Conservation (phyloP, 164 flowering plant species). For the Aristolochia contorta region DNA sequence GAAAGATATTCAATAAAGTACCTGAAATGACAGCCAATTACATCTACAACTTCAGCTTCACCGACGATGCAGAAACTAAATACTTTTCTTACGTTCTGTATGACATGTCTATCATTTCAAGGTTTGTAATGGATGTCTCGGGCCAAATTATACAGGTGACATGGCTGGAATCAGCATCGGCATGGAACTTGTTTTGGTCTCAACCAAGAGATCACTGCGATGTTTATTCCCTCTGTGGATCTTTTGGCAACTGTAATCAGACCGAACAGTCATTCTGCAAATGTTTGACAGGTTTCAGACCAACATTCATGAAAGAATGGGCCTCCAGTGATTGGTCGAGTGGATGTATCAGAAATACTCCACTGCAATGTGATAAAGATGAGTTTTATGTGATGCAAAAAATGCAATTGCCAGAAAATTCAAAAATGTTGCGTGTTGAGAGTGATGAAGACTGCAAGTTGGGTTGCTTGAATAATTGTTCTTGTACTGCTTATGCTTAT, state of each 20-base stretch:
- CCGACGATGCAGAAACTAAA: slow-evolving; percentile 1
- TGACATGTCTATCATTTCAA: slow-evolving; percentile 3
- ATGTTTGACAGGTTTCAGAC: slow-evolving; percentile 17
- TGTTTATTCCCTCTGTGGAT: slow-evolving; percentile 17
- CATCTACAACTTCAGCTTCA: slow-evolving; percentile 12
- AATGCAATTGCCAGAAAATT: slow-evolving; percentile 10
- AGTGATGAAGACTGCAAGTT: slow-evolving; percentile 8
- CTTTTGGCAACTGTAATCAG: slow-evolving; percentile 16
- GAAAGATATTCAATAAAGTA: slow-evolving; percentile 4
- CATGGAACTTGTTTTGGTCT: slow-evolving; percentile 21
- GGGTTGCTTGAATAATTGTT: slow-evolving; percentile 15
- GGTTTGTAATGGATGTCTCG: slow-evolving; percentile 11
- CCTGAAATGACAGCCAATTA: slow-evolving; percentile 15
- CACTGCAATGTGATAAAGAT: slow-evolving; percentile 13
- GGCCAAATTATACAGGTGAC: slow-evolving; percentile 16
- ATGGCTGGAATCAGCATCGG: slow-evolving; percentile 1
- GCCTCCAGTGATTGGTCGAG: slow-evolving; percentile 7
- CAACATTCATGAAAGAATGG: slow-evolving; percentile 9
- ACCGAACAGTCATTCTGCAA: slow-evolving; percentile 3
- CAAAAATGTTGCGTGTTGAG: neutral
- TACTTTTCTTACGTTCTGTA: slow-evolving; percentile 13
- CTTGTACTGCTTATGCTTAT: slow-evolving; percentile 17
- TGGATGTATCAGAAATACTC: slow-evolving; percentile 20
- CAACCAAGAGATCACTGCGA: slow-evolving; percentile 12
- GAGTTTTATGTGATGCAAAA: neutral